Conservation (phyloP, 78 protist species). For the Polysphondylium violaceum region DNA sequence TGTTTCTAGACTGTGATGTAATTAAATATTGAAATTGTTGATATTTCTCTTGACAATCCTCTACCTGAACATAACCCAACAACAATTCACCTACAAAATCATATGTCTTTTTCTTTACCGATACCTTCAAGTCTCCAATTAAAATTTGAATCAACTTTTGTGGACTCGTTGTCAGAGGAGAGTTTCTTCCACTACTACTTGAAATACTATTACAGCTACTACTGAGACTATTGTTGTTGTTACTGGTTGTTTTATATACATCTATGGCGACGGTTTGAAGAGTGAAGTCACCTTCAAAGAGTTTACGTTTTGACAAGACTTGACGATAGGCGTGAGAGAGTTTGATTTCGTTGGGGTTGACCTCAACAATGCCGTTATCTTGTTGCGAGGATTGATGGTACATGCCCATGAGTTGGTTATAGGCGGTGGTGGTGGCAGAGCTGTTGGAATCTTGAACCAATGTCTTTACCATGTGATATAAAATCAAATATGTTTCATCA, state of each 20-base stretch:
- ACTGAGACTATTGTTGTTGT: background rate
- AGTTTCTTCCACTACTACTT: too few species aligned
- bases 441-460: background rate
- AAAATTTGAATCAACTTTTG: conserved; percentile 32
- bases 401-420: conserved; percentile 50
- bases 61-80: conserved; percentile 49
- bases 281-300: conserved; percentile 61
- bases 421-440: background rate
- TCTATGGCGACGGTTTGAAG: conserved; percentile 28
- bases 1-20: conserved; percentile 30
- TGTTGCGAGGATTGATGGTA: conserved; percentile 14
- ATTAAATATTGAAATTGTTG: conserved; percentile 25
- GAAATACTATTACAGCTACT: background rate
- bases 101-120: conserved; percentile 33
- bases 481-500: conserved; percentile 15
- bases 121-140: conserved; percentile 15
- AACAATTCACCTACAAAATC: conserved; percentile 31
- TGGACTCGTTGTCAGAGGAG: too few species aligned
- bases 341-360: conserved; percentile 32
- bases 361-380: conserved; percentile 25
- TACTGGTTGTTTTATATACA: background rate
- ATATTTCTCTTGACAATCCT: conserved; percentile 41
- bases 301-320: conserved; percentile 28
- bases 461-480: conserved; percentile 33
- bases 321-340: conserved; percentile 56